Evolutionary conservation across 352 stramenopile species (phyloP).

Genomic region (Globisporangium nodosum): DNA sequence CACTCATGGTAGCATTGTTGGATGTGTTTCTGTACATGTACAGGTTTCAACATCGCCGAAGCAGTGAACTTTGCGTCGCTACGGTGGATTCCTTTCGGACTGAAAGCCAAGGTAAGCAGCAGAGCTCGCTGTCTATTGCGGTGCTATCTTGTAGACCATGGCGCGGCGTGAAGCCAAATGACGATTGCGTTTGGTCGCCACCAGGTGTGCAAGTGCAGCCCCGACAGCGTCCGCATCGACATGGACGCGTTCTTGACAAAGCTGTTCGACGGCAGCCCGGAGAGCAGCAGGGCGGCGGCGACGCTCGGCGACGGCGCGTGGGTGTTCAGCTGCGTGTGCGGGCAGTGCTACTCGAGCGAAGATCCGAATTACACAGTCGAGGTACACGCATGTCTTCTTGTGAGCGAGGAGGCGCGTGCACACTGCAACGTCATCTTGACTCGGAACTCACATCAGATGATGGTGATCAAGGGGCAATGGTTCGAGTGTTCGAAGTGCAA

Average conservation of each 20-base stretch:
- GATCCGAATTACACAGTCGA: constrained; percentile 43
- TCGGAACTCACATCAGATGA: not conserved
- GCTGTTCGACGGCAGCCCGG: constrained; percentile 42
- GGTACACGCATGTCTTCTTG: constrained; percentile 16
- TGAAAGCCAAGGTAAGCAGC: constrained; percentile 62
- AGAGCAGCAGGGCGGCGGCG: constrained; percentile 17
- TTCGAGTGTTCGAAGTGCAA: constrained; percentile 80
- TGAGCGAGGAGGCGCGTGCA: not conserved
- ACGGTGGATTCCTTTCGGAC: constrained; percentile 74
- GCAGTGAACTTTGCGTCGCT: constrained; percentile 88
- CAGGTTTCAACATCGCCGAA: constrained; percentile 90
- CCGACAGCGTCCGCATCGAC: constrained; percentile 80
- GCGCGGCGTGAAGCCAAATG: not conserved
- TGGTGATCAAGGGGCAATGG: constrained; percentile 47
- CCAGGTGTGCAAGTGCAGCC: constrained; percentile 78
- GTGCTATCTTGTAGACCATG: not conserved
- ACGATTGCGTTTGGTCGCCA: not conserved
- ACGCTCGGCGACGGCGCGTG: constrained; percentile 51
- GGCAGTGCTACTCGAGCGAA: constrained; percentile 61
- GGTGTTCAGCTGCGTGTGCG: constrained; percentile 70
- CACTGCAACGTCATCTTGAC: not conserved
- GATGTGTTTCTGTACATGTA: not conserved
- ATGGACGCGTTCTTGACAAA: constrained; percentile 80
- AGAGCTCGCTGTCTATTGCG: not conserved
- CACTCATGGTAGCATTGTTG: no score